Evolutionary conservation across 202 grass and related monocot species (phyloP).

Genomic region (Zizania palustris): DNA sequence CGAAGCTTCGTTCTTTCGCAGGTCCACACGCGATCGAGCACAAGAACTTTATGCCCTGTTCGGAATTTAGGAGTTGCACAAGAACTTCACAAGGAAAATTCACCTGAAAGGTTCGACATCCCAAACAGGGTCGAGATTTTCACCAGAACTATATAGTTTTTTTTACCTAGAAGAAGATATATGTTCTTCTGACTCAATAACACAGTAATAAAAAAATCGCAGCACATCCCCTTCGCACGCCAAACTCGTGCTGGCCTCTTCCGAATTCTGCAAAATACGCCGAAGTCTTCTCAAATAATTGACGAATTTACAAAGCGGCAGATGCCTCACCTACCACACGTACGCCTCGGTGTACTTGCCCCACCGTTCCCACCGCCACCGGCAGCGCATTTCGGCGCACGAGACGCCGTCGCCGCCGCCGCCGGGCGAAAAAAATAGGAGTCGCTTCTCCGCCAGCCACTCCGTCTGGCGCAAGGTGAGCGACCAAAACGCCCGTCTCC

Average conservation of each 20-base stretch:
- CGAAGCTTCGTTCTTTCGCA: slow-evolving; percentile 41
- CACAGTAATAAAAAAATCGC: too few species aligned
- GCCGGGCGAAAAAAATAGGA: neutral
- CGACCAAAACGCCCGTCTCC: neutral
- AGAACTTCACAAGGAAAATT: too few species aligned
- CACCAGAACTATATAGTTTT: too few species aligned
- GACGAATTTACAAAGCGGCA: slow-evolving; percentile 21
- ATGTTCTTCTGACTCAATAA: too few species aligned
- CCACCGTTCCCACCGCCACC: neutral
- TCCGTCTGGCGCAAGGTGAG: neutral
- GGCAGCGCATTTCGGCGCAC: too few species aligned
- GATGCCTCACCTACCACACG: slow-evolving; percentile 15
- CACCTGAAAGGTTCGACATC: too few species aligned
- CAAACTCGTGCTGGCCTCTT: neutral
- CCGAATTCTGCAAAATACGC: neutral
- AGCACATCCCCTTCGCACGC: neutral
- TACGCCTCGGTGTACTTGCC: neutral
- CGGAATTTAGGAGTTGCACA: neutral
- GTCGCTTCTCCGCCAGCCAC: neutral
- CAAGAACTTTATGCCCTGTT: neutral
- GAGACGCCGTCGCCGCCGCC: too few species aligned
- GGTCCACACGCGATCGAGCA: neutral
- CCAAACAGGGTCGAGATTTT: too few species aligned
- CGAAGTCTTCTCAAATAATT: neutral
- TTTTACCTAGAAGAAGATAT: too few species aligned